These are phyloP conservation scores for Linnemannia exigua DNA, from an alignment of 192 early-diverging fungal genomes.

Conservation along the genomic window DNA sequence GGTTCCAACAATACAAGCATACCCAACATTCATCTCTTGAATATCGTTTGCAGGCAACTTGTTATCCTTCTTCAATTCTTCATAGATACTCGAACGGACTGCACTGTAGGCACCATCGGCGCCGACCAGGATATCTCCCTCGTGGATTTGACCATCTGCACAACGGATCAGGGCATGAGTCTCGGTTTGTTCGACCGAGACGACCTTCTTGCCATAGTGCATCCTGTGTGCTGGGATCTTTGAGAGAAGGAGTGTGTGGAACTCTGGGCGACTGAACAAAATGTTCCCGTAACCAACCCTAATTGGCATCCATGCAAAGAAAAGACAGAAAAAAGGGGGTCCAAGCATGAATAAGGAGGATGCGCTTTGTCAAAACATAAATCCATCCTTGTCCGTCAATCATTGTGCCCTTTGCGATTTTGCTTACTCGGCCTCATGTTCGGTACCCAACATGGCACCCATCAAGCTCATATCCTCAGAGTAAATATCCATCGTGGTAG, in stretches of 20 bases:
- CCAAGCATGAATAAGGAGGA: no score
- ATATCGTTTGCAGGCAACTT: constrained; percentile 21
- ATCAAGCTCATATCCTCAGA: constrained; percentile 17
- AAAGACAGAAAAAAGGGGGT: background rate
- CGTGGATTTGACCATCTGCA: constrained; percentile 31
- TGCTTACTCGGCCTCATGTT: background rate
- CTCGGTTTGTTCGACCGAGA: constrained; percentile 22
- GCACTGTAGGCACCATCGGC: constrained; percentile 55
- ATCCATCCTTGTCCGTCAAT: no score
- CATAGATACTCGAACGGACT: constrained; percentile 37
- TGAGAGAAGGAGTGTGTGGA: constrained; percentile 19
- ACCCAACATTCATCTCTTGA: background rate
- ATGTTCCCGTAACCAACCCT: background rate
- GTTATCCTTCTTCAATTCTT: background rate
- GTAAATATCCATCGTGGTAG: constrained; percentile 19
- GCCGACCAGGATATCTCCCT: constrained; percentile 49
- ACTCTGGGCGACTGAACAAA: constrained; percentile 13
- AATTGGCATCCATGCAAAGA: background rate
- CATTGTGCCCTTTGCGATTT: background rate
- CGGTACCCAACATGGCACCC: background rate
- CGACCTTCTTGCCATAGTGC: constrained; percentile 30
- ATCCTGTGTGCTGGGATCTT: constrained; percentile 11
- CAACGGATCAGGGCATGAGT: constrained; percentile 23
- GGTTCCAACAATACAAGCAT: constrained; percentile 28
- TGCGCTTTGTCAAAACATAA: no score